Percentiles rank a stretch among this genome's conserved stretches.
Evolutionary conservation across 495 filamentous ascomycete species (phyloP).

Genomic region (Tetracladium marchalianum): DNA sequence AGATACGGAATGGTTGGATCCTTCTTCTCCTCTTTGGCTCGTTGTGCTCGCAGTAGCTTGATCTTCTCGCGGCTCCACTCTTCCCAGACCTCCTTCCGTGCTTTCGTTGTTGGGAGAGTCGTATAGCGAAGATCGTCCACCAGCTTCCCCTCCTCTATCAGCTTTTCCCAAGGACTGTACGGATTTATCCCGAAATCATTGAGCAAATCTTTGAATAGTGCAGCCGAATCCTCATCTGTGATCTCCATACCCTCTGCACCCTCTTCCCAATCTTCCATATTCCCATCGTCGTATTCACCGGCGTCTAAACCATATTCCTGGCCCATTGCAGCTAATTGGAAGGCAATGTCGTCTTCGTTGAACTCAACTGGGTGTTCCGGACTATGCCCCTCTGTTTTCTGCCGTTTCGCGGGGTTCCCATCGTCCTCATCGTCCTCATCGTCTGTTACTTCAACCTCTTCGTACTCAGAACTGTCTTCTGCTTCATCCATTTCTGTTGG

Average conservation of each 20-base stretch:
- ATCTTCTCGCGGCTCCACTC: constrained; percentile 72
- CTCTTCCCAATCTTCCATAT: constrained; percentile 58
- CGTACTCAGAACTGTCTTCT: constrained; percentile 58
- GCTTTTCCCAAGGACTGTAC: constrained; percentile 83
- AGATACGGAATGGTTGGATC: constrained; percentile 82
- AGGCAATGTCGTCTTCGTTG: constrained; percentile 89
- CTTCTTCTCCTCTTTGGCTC: constrained; percentile 67
- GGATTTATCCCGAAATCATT: constrained; percentile 75
- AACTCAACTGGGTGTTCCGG: constrained; percentile 67
- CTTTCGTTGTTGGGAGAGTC: constrained; percentile 67
- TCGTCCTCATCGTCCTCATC: constrained; percentile 32
- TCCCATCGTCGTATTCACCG: constrained; percentile 60
- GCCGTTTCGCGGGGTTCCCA: constrained; percentile 50
- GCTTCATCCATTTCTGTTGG: constrained; percentile 17
- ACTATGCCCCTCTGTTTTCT: constrained; percentile 47
- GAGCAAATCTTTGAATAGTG: constrained; percentile 78
- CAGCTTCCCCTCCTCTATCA: constrained; percentile 73
- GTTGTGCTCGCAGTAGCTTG: constrained; percentile 55
- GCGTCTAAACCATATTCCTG: constrained; percentile 38
- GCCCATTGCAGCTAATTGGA: constrained; percentile 76
- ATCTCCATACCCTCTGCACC: constrained; percentile 57
- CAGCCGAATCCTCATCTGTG: constrained; percentile 56
- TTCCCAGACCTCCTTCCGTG: constrained; percentile 70
- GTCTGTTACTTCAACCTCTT: constrained; percentile 82
- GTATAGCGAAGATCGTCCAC: constrained; percentile 82